These are phyloP conservation scores for Pseudogymnoascus sp. DNA, from an alignment of 2,329 filamentous ascomycete genomes.

Conservation along the genomic window DNA sequence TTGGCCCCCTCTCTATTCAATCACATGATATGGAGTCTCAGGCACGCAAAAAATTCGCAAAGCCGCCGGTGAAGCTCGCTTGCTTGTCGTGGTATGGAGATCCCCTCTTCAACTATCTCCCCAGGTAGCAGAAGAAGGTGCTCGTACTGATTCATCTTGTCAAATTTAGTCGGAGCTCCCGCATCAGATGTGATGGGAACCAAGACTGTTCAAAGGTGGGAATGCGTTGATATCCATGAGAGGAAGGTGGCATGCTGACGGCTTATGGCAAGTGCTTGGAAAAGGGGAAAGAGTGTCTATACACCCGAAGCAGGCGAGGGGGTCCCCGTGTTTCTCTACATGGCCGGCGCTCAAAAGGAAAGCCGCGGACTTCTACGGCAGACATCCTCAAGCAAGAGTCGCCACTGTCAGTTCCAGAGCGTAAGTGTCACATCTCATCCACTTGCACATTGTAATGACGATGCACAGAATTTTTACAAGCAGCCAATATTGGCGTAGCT, in stretches of 20 bases:
- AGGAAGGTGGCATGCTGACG: constrained; percentile 14
- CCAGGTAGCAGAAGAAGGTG: neutral
- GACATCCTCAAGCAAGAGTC: constrained; percentile 19
- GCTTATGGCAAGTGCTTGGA: constrained; percentile 21
- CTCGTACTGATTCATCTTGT: constrained; percentile 10
- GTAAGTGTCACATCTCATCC: constrained; percentile 16
- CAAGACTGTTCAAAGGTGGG: constrained; percentile 38
- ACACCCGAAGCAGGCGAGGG: constrained; percentile 26
- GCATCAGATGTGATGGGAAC: constrained; percentile 42
- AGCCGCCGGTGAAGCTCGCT: constrained; percentile 43
- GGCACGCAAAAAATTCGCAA: constrained; percentile 23
- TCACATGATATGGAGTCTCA: constrained; percentile 4
- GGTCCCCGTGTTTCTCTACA: constrained; percentile 22
- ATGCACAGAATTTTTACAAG: constrained; percentile 10
- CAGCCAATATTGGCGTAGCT: constrained; percentile 36
- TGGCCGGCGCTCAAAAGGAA: constrained; percentile 11
- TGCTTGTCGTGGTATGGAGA: constrained; percentile 42
- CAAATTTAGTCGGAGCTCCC: constrained; percentile 35
- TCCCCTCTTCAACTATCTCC: neutral
- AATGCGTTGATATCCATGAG: constrained; percentile 10
- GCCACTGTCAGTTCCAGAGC: constrained; percentile 17
- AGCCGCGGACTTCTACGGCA: neutral
- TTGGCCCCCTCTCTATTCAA: neutral
- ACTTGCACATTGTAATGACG: constrained; percentile 18
- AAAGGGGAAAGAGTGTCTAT: constrained; percentile 25